Evolutionary conservation across 2,329 filamentous ascomycete species (phyloP), one percentile per base, ranked within the genome.

Genomic region (Penicillium glabrum): DNA sequence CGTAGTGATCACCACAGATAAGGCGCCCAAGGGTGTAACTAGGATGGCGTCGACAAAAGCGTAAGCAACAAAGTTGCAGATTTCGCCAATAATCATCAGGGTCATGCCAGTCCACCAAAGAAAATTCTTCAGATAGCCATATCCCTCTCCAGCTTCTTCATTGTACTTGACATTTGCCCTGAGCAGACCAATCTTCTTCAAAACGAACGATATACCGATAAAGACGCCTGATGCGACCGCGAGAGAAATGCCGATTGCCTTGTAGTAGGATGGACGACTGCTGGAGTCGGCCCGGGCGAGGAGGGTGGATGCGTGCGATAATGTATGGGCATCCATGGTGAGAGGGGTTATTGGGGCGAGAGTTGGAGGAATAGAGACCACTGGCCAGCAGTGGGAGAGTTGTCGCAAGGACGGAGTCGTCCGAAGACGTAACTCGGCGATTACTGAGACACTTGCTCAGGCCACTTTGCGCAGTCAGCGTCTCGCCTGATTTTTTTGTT

Each of bases 41-140:
- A 98, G 80, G 66, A 98, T 97, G 59, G 93, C 93, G 74, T 98
- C 95, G 61, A 95, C 95, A 68, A 98, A 98, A 55, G 92, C 91
- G 72, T 98, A 98, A 53, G 95, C 95, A 72, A 93, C 91, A 73
- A 98, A 96, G 77, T 99, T 99, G 84, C 91, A 96, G 55, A 96
- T 86, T 76, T 99, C 95, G 65, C 95, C 95, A 44, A 98, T 68
- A 66, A 98, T 96, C 95, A 99, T 98, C 57, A 98, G 82, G 0
- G 81, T 92, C 95, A 99, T 98, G 66, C 95, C 95, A 1, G 80
- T 75, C 95, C 95, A 99, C 95, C 95, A 99, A 80, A 85, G 96
- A 21, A 81, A 81, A 69, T 98, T 98, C 79, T 96, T 96, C 67
- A 99, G 85, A 73, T 98, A 99, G 60, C 93, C 93, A 74, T 98